Base-by-base conservation (phyloP, 208 protist genomes). In the Crithidia sp. region DNA sequence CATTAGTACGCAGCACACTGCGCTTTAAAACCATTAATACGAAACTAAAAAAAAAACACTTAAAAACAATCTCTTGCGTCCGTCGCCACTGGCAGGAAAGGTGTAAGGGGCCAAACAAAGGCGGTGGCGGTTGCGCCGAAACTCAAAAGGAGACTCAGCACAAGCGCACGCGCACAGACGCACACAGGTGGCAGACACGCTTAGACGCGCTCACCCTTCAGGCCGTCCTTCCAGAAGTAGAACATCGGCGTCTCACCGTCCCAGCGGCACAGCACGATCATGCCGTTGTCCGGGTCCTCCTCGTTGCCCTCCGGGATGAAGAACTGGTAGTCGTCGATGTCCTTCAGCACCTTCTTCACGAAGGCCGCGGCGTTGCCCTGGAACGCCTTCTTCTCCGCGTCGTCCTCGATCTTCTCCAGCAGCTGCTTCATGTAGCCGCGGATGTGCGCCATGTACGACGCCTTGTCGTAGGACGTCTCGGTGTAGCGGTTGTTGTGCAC, bases 381-480 rank as follows among this genome's bases (percentile, higher is more conserved):
- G 83, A 98, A 98, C 45, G 82, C 87, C 85, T 95, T 93, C 86
- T 94, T 95, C 56, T 84, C 91, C 40, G 89, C 89, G 28, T 81
- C 89, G 60, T 76, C 72, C 69, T 95, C 81, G 77, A 98, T 94
- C 65, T 84, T 81, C 76, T 95, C 91, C 63, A 95, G 82, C 61
- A 98, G 77, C 43, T 80, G 74, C 90, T 96, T 95, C 90, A 98
- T 96, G 92, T 96, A 96, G 65, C 76, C 67, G 66, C 93, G 93
- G 77, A 98, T 94, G 90, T 98, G 88, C 56, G 90, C 90, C 84
- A 94, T 96, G 88, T 96, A 98, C 44, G 82, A 88, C 62, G 87
- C 86, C 92, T 98, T 98, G 88, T 98, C 94, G 85, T 96, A 98
- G 78, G 71, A 88, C 52, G 93, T 97, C 87, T 96, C 92, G 62